These are phyloP conservation scores for Xylariomycetidae sp. DNA, from an alignment of 2,329 filamentous ascomycete genomes.

Conservation along the genomic window DNA sequence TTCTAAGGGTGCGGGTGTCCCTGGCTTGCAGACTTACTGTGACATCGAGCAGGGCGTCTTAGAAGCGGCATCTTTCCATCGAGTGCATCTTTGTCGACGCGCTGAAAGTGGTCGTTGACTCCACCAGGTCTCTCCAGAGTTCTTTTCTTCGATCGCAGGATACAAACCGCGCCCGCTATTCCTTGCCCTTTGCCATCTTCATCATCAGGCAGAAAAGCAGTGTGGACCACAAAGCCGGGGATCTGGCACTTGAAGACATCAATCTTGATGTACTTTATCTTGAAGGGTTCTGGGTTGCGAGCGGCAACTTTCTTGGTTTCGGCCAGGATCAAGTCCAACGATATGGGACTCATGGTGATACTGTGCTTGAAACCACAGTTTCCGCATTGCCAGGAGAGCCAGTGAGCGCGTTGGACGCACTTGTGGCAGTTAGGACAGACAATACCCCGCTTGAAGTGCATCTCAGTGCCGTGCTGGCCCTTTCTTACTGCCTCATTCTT, in stretches of 20 bases:
- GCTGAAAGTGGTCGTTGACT: constrained; percentile 55
- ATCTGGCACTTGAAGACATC: background rate
- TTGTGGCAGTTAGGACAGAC: constrained; percentile 61
- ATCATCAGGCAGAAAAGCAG: background rate
- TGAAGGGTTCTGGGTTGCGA: background rate
- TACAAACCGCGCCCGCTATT: constrained; percentile 40
- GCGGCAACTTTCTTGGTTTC: constrained; percentile 10
- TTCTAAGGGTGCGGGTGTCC: no score
- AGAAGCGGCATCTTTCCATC: constrained; percentile 38
- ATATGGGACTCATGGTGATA: constrained; percentile 19
- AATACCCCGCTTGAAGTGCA: constrained; percentile 55
- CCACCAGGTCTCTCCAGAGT: constrained; percentile 50
- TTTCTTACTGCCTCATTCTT: no score
- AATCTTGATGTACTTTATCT: constrained; percentile 1
- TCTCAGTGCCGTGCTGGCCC: constrained; percentile 39
- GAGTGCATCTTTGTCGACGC: constrained; percentile 32
- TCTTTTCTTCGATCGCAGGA: constrained; percentile 51
- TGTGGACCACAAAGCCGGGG: background rate
- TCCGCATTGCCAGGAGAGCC: constrained; percentile 59
- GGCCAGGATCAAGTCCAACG: constrained; percentile 12
- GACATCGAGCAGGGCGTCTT: constrained; percentile 33
- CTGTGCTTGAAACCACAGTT: constrained; percentile 47
- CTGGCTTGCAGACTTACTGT: no score
- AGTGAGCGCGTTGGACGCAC: constrained; percentile 57
- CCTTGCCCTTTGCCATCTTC: constrained; percentile 32